phyloP scores from a whole-genome alignment of 306 rosid genomes.

The Vicia villosa region DNA sequence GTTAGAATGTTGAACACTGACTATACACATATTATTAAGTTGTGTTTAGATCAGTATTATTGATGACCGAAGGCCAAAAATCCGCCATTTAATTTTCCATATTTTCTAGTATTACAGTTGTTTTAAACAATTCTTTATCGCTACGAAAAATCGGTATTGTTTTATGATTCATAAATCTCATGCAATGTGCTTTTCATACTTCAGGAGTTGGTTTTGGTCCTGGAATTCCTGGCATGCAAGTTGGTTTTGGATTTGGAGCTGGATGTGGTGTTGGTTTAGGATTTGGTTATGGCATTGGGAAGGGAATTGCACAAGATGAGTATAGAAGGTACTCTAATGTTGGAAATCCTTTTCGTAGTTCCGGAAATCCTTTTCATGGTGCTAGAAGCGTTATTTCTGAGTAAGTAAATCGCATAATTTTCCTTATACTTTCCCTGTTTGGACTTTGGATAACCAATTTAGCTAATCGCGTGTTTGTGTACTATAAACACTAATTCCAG shows the following conservation, averaged over 20 bases:
- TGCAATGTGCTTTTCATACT: constrained; percentile 21
- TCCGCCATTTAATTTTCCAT: background rate
- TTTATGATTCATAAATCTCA: constrained; percentile 9
- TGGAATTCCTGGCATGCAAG: constrained; percentile 83
- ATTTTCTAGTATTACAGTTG: background rate
- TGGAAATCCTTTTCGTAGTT: constrained; percentile 51
- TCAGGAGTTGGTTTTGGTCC: constrained; percentile 89
- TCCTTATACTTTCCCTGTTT: background rate
- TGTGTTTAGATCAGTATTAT: background rate
- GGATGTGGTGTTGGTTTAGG: constrained; percentile 93
- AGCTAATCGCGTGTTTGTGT: background rate
- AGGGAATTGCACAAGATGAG: constrained; percentile 79
- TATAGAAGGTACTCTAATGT: constrained; percentile 66
- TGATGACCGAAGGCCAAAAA: too few species aligned
- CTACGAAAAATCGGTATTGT: background rate
- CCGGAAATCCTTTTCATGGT: constrained; percentile 43
- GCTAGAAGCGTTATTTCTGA: constrained; percentile 49
- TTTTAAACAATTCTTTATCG: background rate
- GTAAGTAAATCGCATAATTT: constrained; percentile 50
- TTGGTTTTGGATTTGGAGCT: constrained; percentile 85
- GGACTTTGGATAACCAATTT: background rate
- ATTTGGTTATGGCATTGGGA: constrained; percentile 91
- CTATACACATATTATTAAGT: background rate
- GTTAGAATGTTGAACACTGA: background rate
- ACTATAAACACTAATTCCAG: too few species aligned